Percentiles rank a stretch among this genome's conserved stretches.
Conservation (phyloP, 108 stramenopile species). For the Craspedostauros australis region DNA sequence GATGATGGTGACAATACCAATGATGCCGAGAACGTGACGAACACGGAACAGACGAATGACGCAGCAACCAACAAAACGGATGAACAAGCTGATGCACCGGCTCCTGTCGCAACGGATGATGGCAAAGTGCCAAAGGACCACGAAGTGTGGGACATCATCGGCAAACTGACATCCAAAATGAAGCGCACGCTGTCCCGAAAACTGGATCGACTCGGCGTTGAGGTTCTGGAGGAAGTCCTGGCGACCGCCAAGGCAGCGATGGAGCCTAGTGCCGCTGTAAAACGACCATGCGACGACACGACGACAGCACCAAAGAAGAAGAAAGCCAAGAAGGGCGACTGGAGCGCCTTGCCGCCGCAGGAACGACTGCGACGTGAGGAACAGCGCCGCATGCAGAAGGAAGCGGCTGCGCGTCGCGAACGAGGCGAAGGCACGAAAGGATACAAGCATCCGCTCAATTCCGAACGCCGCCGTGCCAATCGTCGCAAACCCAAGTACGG, state of each 20-base stretch:
- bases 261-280: slow-evolving; percentile 16
- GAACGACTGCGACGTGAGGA: slow-evolving; percentile 70
- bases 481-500: slow-evolving; percentile 68
- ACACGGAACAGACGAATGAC: not conserved
- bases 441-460: slow-evolving; percentile 70
- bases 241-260: slow-evolving; percentile 22
- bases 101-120: slow-evolving; percentile 1
- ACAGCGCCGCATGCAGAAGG: slow-evolving; percentile 54
- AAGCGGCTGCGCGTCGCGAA: slow-evolving; percentile 62
- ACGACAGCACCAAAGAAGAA: slow-evolving; percentile 27
- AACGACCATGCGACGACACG: not conserved
- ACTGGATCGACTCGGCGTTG: slow-evolving; percentile 28
- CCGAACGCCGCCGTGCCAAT: slow-evolving; percentile 79
- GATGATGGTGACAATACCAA: slow-evolving; percentile 1
- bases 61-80: not conserved
- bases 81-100: not conserved
- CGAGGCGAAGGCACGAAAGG: slow-evolving; percentile 30
- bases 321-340: slow-evolving; percentile 27
- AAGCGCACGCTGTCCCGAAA: slow-evolving; percentile 26
- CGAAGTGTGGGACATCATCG: slow-evolving; percentile 38
- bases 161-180: slow-evolving; percentile 69
- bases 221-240: slow-evolving; percentile 13
- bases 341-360: slow-evolving; percentile 50
- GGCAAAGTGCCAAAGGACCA: slow-evolving; percentile 11
- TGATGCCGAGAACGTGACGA: too few relatives aligned